These are phyloP conservation scores for Plenodomus tracheiphilus DNA, from an alignment of 2,329 filamentous ascomycete species.

Conservation along the genomic window DNA sequence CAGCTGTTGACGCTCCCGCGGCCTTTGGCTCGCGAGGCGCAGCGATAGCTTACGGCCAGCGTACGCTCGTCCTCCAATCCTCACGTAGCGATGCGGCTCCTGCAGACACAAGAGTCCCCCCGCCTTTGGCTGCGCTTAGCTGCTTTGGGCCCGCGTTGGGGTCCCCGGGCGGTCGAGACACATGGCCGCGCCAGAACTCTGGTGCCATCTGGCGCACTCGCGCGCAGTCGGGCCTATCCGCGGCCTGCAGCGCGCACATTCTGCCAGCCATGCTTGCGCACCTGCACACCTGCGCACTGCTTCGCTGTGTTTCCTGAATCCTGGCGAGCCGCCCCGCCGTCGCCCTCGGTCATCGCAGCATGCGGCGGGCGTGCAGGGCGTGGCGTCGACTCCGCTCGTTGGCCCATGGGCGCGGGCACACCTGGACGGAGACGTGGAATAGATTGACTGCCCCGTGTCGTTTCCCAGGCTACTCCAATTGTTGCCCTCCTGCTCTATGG, in stretches of 20 bases:
- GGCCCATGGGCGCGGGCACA: constrained; percentile 2
- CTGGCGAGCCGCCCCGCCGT: too few species aligned
- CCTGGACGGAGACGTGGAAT: constrained; percentile 6
- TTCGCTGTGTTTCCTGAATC: too few species aligned
- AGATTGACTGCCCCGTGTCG: constrained; percentile 12
- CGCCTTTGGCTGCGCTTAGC: not conserved
- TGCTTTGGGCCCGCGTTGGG: not conserved
- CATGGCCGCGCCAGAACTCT: not conserved
- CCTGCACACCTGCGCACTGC: too few species aligned
- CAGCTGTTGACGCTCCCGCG: not conserved
- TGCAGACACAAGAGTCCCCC: not conserved
- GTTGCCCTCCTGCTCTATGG: constrained; percentile 8
- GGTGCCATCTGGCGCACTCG: not conserved
- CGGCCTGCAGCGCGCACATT: too few species aligned
- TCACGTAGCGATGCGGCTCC: constrained; percentile 17
- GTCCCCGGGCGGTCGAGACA: not conserved
- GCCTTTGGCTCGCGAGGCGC: constrained; percentile 4
- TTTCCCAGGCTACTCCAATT: constrained; percentile 3
- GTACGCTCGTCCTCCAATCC: constrained; percentile 15
- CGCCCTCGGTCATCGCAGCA: not conserved
- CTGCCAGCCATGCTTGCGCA: too few species aligned
- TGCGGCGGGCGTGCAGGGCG: too few species aligned
- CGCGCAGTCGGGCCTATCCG: not conserved
- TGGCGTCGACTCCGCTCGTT: too few species aligned
- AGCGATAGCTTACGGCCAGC: constrained; percentile 13